Percentiles rank a stretch among this genome's conserved stretches.
Conservation (phyloP, 371 early-diverging fungal species). For the Rhizopus stolonifer region DNA sequence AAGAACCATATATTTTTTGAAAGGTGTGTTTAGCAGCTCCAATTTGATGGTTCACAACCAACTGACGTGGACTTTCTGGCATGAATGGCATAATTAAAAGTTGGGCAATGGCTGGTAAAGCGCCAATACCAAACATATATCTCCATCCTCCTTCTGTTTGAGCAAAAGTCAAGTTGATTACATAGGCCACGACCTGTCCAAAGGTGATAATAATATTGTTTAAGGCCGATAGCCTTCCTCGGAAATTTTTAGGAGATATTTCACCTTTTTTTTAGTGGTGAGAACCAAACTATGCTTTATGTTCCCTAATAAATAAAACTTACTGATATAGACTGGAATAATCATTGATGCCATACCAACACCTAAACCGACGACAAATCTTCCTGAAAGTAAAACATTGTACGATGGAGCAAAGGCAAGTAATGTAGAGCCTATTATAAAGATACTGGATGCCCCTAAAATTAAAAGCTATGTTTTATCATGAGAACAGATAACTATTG, state of each 20-base stretch:
- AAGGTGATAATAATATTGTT: constrained; percentile 56
- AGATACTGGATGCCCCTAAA: constrained; percentile 61
- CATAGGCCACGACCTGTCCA: constrained; percentile 55
- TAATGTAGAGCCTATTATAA: constrained; percentile 66
- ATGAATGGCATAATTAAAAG: constrained; percentile 44
- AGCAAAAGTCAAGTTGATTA: constrained; percentile 47
- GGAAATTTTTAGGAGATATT: constrained; percentile 37
- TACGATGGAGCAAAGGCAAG: constrained; percentile 57
- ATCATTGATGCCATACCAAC: constrained; percentile 81
- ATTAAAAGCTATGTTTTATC: constrained; percentile 36
- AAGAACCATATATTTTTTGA: constrained; percentile 51
- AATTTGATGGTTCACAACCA: constrained; percentile 44
- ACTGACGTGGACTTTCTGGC: constrained; percentile 56
- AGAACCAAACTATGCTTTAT: too few species aligned
- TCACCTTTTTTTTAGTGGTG: constrained; percentile 16
- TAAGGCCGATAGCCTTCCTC: constrained; percentile 51
- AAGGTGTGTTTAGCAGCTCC: constrained; percentile 45
- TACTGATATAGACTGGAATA: constrained; percentile 83
- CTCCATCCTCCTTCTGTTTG: constrained; percentile 50
- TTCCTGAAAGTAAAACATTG: constrained; percentile 63
- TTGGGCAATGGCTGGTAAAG: constrained; percentile 33
- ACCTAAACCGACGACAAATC: constrained; percentile 78
- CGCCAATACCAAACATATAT: constrained; percentile 55
- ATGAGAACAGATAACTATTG: too few species aligned
- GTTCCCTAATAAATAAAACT: too few species aligned